phyloP scores from a whole-genome alignment of 139 green algal genomes.

The Coelastrella sp. region DNA sequence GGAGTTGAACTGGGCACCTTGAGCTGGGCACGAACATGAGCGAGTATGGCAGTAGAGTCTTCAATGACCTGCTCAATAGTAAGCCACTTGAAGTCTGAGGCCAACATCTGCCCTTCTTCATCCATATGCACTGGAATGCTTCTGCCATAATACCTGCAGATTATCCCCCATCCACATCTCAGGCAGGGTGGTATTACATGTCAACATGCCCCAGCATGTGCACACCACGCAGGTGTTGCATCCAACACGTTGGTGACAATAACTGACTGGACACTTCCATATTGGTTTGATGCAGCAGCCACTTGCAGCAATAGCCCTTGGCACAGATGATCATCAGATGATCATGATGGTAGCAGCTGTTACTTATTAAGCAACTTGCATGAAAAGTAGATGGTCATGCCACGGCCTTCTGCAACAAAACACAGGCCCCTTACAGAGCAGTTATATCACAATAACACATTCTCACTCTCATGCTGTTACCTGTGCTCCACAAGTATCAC shows the following conservation, averaged over 20 bases:
- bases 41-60: constrained; percentile 15
- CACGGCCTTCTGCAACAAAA: too few relatives aligned
- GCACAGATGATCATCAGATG: too few relatives aligned
- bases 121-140: neutral
- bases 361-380: too few relatives aligned
- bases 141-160: neutral
- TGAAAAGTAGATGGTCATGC: too few relatives aligned
- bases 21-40: neutral
- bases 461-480: neutral
- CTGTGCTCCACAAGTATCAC: constrained; percentile 34
- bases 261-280: too few relatives aligned
- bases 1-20: neutral
- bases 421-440: too few relatives aligned
- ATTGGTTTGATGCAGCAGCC: too few relatives aligned
- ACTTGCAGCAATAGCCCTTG: too few relatives aligned
- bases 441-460: too few relatives aligned
- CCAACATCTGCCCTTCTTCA: neutral
- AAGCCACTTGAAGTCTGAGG: constrained; percentile 9
- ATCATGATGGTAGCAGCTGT: too few relatives aligned
- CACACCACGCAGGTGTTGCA: neutral
- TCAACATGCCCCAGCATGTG: neutral
- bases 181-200: neutral
- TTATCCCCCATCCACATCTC: neutral
- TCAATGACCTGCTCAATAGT: constrained; percentile 41
- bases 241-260: too few relatives aligned